Percentiles rank a stretch among this genome's conserved stretches.
Conservation (phyloP, 2,329 filamentous ascomycete genomes). For the Cercospora zeina region DNA sequence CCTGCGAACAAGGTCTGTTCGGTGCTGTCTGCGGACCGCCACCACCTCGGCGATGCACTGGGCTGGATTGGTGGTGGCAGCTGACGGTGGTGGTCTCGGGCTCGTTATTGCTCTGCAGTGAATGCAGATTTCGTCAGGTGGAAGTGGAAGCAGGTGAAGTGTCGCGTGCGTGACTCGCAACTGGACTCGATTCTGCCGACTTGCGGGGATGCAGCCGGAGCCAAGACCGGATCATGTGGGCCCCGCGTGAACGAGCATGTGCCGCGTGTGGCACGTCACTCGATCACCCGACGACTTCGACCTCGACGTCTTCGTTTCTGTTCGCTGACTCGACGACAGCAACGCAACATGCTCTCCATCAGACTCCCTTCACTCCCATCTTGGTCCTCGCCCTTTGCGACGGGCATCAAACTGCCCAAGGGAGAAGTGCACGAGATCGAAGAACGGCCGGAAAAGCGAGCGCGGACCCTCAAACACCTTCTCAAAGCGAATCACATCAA, state of each 20-base stretch:
- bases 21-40: background rate
- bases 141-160: background rate
- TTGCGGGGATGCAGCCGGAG: background rate
- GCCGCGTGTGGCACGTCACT: constrained; percentile 4
- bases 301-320: background rate
- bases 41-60: background rate
- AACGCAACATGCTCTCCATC: constrained; percentile 20
- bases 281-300: background rate
- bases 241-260: background rate
- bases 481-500: constrained; percentile 90
- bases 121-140: background rate
- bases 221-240: background rate
- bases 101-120: background rate
- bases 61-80: background rate
- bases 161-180: background rate
- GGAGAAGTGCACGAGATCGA: constrained; percentile 79
- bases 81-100: background rate
- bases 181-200: background rate
- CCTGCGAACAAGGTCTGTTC: no score
- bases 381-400: constrained; percentile 28
- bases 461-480: constrained; percentile 83
- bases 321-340: background rate
- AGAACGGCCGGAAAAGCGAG: constrained; percentile 72
- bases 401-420: constrained; percentile 57
- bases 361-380: constrained; percentile 34